phyloP scores from a whole-genome alignment of 2,329 filamentous ascomycete genomes.

The Epichloe brachyelytri region DNA sequence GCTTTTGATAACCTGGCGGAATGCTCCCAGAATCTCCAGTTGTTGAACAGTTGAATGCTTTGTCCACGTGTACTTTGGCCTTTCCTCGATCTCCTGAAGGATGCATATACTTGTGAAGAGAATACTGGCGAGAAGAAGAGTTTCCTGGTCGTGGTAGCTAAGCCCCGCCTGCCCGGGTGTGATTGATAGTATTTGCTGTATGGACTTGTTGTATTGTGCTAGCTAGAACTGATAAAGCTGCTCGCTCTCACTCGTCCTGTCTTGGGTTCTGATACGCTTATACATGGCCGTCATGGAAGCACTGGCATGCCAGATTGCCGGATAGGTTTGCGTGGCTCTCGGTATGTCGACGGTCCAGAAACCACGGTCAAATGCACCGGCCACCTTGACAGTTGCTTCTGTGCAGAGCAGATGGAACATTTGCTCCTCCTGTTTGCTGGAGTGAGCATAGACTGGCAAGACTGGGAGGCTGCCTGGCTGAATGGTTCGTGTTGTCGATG shows the following conservation, averaged over 20 bases:
- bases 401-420: conserved; percentile 8
- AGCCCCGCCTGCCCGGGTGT: neutral
- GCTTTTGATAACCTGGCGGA: neutral
- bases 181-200: conserved; percentile 5
- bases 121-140: conserved; percentile 8
- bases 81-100: conserved; percentile 6
- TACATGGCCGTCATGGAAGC: conserved; percentile 2
- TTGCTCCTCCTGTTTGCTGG: conserved; percentile 3
- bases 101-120: conserved; percentile 7
- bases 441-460: neutral
- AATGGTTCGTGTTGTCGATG: neutral
- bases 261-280: conserved; percentile 12
- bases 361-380: conserved; percentile 4
- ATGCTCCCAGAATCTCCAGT: conserved; percentile 8
- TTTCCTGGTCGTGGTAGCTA: conserved; percentile 3
- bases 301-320: conserved; percentile 6
- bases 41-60: conserved; percentile 5
- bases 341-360: conserved; percentile 6
- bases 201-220: conserved; percentile 8
- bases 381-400: conserved; percentile 1
- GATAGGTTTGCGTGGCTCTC: conserved; percentile 3
- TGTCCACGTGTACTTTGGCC: conserved; percentile 6
- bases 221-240: conserved; percentile 6
- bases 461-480: neutral
- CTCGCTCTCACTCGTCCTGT: conserved; percentile 13